Base-by-base conservation (phyloP, 305 asterid species). In the Fraxinus floribunda region DNA sequence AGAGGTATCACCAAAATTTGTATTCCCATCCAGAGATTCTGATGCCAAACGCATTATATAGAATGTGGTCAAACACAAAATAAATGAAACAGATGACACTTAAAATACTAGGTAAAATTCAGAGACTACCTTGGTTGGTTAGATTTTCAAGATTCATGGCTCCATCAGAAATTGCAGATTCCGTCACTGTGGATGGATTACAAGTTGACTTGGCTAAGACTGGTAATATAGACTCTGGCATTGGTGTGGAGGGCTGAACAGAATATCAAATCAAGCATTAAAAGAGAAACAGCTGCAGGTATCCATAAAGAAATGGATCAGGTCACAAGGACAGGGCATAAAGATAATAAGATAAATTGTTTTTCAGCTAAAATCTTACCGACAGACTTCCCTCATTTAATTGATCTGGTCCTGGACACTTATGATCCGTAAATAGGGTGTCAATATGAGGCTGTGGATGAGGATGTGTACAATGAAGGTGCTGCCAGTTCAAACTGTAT, bases 401-500 rank as follows among this genome's bases (percentile, higher is more conserved):
- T 77, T 83, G 90, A 84, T 90, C 92, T 10, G 88, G 87, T 77
- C 82, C 88, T 0, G 86, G 86, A 79, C 98, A 94, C 85, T 84
- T 87, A 79, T 94, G 98, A 88, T 94, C 98, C 9, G 83, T 83
- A 80, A 92, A 91, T 66, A 94, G 92, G 30, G 93, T 89, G 75
- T 84, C 85, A 1, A 93, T 87, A 75, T 81, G 88, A 5, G 98
- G 97, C 62, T 88, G 91, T 32, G 88, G 86, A 85, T 84, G 91
- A 89, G 97, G 98, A 82, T 89, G 52, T 2, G 84, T 82, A 76
- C 98, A 93, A 77, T 85, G 93, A 46, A 86, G 78, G 82, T 91
- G 98, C 89, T 92, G 97, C 98, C 97, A 93, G 84, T 94, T 94
- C 91, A 94, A 94, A 89, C 95, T 92, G 92, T 88, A 88, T 18